These are phyloP conservation scores for Vickermania spadyakhi DNA, from an alignment of 208 protist species.

Conservation along the genomic window DNA sequence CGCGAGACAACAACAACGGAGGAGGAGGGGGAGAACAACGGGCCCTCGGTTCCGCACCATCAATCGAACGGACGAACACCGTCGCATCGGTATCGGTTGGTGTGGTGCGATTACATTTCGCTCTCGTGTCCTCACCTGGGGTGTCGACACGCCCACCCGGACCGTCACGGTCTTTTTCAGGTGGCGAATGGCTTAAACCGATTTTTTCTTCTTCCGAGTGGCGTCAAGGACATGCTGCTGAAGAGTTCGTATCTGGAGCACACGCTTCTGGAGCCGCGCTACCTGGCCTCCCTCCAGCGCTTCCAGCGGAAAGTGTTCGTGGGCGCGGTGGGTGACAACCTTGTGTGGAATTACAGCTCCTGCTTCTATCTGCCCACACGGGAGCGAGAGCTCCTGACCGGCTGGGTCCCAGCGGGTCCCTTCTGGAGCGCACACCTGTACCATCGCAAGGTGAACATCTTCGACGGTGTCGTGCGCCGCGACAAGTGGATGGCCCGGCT, in stretches of 20 bases:
- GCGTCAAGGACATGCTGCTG: neutral
- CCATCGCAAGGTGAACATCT: neutral
- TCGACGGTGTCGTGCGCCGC: neutral
- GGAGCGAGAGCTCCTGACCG: neutral
- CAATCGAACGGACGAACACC: neutral
- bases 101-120: neutral
- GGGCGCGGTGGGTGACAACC: constrained; percentile 22
- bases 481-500: neutral
- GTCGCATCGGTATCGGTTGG: neutral
- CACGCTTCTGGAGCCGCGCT: constrained; percentile 12
- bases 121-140: neutral
- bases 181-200: neutral
- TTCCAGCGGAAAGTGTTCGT: constrained; percentile 28
- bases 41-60: neutral
- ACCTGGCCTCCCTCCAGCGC: constrained; percentile 13
- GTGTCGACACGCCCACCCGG: neutral
- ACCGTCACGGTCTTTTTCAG: neutral
- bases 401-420: neutral
- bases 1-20: neutral
- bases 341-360: constrained; percentile 36
- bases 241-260: constrained; percentile 4
- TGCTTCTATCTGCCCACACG: constrained; percentile 13
- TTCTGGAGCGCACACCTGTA: neutral
- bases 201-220: neutral
- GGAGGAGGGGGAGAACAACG: neutral